phyloP scores from a whole-genome alignment of 2,329 filamentous ascomycete species.

The Camillea tinctor region DNA sequence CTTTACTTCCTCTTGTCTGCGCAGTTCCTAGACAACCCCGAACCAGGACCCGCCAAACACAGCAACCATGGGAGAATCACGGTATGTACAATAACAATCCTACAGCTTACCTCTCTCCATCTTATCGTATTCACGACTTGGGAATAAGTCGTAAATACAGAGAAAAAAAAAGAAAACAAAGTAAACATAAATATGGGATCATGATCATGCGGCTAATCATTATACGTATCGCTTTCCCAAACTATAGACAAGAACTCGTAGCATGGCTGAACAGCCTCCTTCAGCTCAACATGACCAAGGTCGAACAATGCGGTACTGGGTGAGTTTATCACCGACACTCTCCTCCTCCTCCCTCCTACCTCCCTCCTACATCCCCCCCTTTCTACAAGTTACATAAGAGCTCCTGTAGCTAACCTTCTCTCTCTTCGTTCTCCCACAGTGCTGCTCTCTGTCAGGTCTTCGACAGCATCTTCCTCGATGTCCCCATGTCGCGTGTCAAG shows the following conservation, averaged over 20 bases:
- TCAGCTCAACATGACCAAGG: constrained; percentile 96
- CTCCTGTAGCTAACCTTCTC: constrained; percentile 22
- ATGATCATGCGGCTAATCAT: no score
- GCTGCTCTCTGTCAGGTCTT: constrained; percentile 96
- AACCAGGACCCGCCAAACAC: not conserved
- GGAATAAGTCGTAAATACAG: no score
- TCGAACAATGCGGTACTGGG: constrained; percentile 99
- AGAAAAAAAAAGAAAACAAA: no score
- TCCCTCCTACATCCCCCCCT: no score
- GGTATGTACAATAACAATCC: constrained; percentile 12
- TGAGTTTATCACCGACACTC: constrained; percentile 55
- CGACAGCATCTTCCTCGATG: constrained; percentile 94
- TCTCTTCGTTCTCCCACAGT: constrained; percentile 47
- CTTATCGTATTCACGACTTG: no score
- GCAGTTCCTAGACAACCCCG: no score
- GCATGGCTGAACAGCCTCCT: constrained; percentile 97
- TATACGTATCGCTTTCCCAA: constrained; percentile 3
- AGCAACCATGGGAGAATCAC: constrained; percentile 21
- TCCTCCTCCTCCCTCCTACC: constrained; percentile 28
- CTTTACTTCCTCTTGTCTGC: not conserved
- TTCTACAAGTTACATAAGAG: constrained; percentile 2
- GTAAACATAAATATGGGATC: no score
- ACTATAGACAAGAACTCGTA: constrained; percentile 84
- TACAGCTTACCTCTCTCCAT: no score
- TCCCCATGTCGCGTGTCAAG: constrained; percentile 94